phyloP scores from a whole-genome alignment of 2,329 filamentous ascomycete genomes.

The Stagonosporopsis tanaceti region DNA sequence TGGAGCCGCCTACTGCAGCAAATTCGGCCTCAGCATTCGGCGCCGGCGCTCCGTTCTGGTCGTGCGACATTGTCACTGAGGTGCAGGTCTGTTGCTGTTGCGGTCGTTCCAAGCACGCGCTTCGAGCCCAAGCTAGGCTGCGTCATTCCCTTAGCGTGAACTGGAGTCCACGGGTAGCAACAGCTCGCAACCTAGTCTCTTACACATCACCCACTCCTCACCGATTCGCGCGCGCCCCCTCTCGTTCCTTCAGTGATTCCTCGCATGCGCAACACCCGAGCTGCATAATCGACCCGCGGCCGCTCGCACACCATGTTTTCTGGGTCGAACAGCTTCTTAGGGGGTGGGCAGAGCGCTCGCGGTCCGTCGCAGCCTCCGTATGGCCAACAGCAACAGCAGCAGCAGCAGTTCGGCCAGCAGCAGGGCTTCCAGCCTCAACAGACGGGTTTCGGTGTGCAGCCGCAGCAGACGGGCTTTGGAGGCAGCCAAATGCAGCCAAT shows the following conservation, averaged over 20 bases:
- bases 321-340: slow-evolving; percentile 84
- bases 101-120: slow-evolving; percentile 26
- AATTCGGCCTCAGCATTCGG: slow-evolving; percentile 44
- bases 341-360: slow-evolving; percentile 77
- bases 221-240: slow-evolving; percentile 26
- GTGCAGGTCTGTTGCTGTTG: slow-evolving; percentile 21
- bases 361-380: slow-evolving; percentile 63
- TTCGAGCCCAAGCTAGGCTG: slow-evolving; percentile 21
- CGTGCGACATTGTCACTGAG: slow-evolving; percentile 40
- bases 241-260: slow-evolving; percentile 20
- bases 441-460: slow-evolving; percentile 60
- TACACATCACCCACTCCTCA: slow-evolving; percentile 30
- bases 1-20: slow-evolving; percentile 37
- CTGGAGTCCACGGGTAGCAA: slow-evolving; percentile 23
- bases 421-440: slow-evolving; percentile 64
- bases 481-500: slow-evolving; percentile 61
- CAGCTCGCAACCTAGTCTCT: slow-evolving; percentile 28
- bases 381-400: slow-evolving; percentile 54
- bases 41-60: slow-evolving; percentile 39
- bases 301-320: slow-evolving; percentile 76
- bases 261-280: slow-evolving; percentile 32
- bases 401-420: slow-evolving; percentile 56
- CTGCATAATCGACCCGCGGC: slow-evolving; percentile 30
- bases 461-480: slow-evolving; percentile 68
- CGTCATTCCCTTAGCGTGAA: slow-evolving; percentile 35